Evolutionary conservation across 495 filamentous ascomycete genomes (phyloP).

Genomic region (Lichenothelia convexa): DNA sequence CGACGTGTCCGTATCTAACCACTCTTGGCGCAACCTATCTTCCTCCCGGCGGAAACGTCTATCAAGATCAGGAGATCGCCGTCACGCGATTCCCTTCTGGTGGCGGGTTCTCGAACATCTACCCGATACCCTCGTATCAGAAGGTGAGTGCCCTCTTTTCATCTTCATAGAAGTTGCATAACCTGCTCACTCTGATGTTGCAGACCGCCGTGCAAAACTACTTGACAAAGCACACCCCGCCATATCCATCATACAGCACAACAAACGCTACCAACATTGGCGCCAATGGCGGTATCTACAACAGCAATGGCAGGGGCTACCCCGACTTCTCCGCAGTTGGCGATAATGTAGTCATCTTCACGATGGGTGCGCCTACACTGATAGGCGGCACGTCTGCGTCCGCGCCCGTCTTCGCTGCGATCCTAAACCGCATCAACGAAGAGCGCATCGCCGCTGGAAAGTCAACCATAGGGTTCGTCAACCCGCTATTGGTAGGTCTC

Average conservation of each 20-base stretch:
- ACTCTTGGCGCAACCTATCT: conserved; percentile 32
- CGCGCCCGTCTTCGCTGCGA: conserved; percentile 5
- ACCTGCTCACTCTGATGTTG: too few relatives aligned
- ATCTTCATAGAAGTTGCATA: too few relatives aligned
- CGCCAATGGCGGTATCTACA: conserved; percentile 31
- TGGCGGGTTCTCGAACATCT: conserved; percentile 55
- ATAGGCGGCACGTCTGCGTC: conserved; percentile 5
- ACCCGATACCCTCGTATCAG: conserved; percentile 40
- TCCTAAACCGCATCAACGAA: conserved; percentile 10
- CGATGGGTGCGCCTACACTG: too few relatives aligned
- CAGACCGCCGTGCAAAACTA: conserved; percentile 31
- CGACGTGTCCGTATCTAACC: conserved; percentile 33
- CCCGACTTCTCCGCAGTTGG: conserved; percentile 42
- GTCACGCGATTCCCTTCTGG: conserved; percentile 21
- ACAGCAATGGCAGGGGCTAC: conserved; percentile 41
- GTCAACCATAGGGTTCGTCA: conserved; percentile 8
- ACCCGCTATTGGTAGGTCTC: too few relatives aligned
- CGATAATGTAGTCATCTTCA: too few relatives aligned
- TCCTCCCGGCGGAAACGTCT: too few relatives aligned
- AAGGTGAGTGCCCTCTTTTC: too few relatives aligned
- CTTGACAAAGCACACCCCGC: conserved; percentile 28
- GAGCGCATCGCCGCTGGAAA: conserved; percentile 7
- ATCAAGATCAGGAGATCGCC: too few relatives aligned
- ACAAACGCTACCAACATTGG: too few relatives aligned
- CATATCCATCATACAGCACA: too few relatives aligned